A percentile compares a stretch with the other conserved stretches of the same genome.
Evolutionary conservation across 371 early-diverging fungal species (phyloP).

Genomic region (Mucor lusitanicus): DNA sequence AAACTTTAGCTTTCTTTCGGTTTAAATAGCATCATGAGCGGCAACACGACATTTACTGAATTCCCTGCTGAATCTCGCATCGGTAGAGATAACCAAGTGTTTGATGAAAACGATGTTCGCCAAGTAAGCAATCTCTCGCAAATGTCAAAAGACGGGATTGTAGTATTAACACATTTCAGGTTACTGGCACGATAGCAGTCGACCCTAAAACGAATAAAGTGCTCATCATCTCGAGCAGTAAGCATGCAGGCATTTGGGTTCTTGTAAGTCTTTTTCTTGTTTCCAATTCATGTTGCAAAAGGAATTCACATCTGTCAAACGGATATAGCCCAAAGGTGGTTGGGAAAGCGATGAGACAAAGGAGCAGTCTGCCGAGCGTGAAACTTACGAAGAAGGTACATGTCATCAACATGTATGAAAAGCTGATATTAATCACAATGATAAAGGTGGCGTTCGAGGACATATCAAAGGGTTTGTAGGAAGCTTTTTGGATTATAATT

Average conservation of each 20-base stretch:
- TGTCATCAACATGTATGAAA: background rate
- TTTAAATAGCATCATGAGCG: constrained; percentile 1
- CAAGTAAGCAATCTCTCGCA: constrained; percentile 30
- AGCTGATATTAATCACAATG: background rate
- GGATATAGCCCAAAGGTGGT: constrained; percentile 60
- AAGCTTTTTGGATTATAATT: constrained; percentile 49
- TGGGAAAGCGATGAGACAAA: constrained; percentile 69
- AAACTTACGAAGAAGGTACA: constrained; percentile 69
- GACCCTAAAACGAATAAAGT: constrained; percentile 54
- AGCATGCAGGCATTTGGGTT: constrained; percentile 60
- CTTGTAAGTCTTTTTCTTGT: constrained; percentile 33
- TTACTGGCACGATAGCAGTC: constrained; percentile 62
- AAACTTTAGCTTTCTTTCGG: background rate
- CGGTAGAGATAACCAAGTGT: constrained; percentile 53
- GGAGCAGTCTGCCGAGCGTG: constrained; percentile 59
- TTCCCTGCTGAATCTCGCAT: constrained; percentile 42
- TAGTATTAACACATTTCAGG: constrained; percentile 24
- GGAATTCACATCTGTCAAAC: constrained; percentile 1
- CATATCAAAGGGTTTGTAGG: constrained; percentile 45
- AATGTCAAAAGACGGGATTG: background rate
- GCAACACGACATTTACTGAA: constrained; percentile 1
- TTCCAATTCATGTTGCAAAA: constrained; percentile 35
- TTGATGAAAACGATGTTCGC: constrained; percentile 37
- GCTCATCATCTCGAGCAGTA: constrained; percentile 58
- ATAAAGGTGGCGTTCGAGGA: constrained; percentile 57